Evolutionary conservation across 352 stramenopile genomes (phyloP), one percentile per base, ranked within the genome.

Genomic region (Pythium pyrilobum): DNA sequence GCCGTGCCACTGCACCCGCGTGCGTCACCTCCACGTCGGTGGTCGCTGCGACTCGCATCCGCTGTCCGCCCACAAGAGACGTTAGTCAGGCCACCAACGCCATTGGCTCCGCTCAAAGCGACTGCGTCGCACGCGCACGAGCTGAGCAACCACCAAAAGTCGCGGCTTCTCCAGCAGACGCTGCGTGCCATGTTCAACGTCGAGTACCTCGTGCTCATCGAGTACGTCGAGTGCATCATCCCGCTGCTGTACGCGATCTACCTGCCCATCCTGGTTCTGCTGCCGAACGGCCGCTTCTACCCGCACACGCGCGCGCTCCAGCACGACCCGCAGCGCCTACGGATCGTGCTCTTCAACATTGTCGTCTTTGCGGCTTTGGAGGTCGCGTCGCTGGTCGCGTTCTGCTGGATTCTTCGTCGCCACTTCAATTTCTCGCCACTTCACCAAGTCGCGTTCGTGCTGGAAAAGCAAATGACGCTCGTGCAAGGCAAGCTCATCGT

Each of bases 121-220:
- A 29, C 13, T 25, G 31, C 31, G 21, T 38, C 37, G 15, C 34
- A 32, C 20, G 7, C 37, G 24, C 36, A 46, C 0, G 36, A 44
- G 10, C 36, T 32, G 4, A 39, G 36, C 33, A 18, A 52, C 13
- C 45, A 32, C 16, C 41, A 48, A 25, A 48, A 48, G 33, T 40
- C 34, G 1, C 45, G 13, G 2, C 28, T 61, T 2, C n/a, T 62
- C 8, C 54, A 39, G 7, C 28, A 55, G 23, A 62, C 46, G 15
- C 54, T 56, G 1, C 27, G 42, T 12, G 18, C 42, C 20, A 32
- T 52, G 41, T 56, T 41, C 32, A 24, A 47, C 13, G 27, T 28
- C 29, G 45, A 62, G 46, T 62, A 52, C 24, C 10, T 55, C 16
- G 36, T 51, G 31, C 46, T 62, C 16, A 28, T 62, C 33, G 54